These are phyloP conservation scores for Dentipellis sp. DNA, from an alignment of 768 basidiomycete species.

Conservation along the genomic window DNA sequence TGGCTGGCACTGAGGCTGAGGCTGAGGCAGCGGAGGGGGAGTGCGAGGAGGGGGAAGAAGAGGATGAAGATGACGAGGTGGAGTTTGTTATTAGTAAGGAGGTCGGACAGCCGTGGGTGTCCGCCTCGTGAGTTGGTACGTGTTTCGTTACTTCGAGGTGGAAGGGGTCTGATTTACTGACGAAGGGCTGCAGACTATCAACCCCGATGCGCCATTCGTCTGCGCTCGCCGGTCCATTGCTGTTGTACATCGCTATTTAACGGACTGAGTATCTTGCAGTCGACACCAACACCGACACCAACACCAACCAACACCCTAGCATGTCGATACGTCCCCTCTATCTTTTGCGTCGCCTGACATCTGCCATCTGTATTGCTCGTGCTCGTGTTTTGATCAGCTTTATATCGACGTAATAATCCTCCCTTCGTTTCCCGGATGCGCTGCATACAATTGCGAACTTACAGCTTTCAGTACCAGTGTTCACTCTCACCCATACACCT, in stretches of 20 bases:
- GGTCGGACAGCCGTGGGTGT: constrained; percentile 18
- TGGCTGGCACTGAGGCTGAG: background rate
- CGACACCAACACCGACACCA: too few relatives aligned
- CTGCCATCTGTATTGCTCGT: background rate
- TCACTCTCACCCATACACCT: background rate
- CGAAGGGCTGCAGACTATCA: too few relatives aligned
- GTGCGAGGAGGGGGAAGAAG: constrained; percentile 29
- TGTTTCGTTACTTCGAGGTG: background rate
- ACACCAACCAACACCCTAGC: too few relatives aligned
- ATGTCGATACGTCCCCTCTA: background rate
- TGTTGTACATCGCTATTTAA: background rate
- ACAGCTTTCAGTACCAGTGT: background rate
- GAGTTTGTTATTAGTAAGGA: constrained; percentile 58
- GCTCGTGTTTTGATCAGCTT: background rate
- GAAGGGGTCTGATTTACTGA: too few relatives aligned
- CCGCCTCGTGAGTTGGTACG: background rate
- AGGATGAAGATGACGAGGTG: constrained; percentile 70
- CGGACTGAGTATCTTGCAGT: background rate
- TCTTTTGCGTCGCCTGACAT: background rate
- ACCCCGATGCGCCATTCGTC: too few relatives aligned
- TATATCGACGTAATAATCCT: background rate
- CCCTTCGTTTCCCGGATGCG: background rate
- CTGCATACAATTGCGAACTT: background rate
- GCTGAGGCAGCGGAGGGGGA: background rate
- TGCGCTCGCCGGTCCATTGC: too few relatives aligned